Evolutionary conservation across 2,329 filamentous ascomycete genomes (phyloP).

Genomic region (Trichoderma sp.): DNA sequence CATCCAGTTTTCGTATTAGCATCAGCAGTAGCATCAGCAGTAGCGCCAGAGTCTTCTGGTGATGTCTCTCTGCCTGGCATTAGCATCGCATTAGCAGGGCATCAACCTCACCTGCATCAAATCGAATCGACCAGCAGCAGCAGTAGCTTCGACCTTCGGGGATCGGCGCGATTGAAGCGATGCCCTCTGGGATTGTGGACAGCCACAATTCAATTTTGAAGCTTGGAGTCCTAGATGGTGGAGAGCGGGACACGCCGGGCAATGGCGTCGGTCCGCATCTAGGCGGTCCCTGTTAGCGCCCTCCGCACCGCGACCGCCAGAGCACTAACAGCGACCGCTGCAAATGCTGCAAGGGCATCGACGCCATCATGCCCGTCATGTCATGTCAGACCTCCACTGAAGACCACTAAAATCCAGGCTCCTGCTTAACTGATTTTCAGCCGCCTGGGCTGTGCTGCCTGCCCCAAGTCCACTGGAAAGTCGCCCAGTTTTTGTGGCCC

Average conservation of each 20-base stretch:
- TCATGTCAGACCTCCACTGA: background rate
- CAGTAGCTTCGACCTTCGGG: background rate
- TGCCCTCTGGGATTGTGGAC: background rate
- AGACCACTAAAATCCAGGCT: background rate
- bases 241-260: constrained; percentile 9
- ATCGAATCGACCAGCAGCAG: background rate
- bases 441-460: constrained; percentile 22
- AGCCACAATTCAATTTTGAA: background rate
- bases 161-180: background rate
- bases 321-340: constrained; percentile 1
- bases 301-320: background rate
- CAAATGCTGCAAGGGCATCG: background rate
- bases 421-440: constrained; percentile 13
- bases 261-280: constrained; percentile 10
- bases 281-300: constrained; percentile 12
- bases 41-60: background rate
- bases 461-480: background rate
- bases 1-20: background rate
- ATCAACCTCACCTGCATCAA: background rate
- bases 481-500: constrained; percentile 14
- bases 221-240: background rate
- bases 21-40: constrained; percentile 4
- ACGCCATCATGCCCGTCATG: background rate
- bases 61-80: background rate
- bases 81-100: background rate